phyloP scores from a whole-genome alignment of 768 basidiomycete genomes.

The Cubamyces lactineus region DNA sequence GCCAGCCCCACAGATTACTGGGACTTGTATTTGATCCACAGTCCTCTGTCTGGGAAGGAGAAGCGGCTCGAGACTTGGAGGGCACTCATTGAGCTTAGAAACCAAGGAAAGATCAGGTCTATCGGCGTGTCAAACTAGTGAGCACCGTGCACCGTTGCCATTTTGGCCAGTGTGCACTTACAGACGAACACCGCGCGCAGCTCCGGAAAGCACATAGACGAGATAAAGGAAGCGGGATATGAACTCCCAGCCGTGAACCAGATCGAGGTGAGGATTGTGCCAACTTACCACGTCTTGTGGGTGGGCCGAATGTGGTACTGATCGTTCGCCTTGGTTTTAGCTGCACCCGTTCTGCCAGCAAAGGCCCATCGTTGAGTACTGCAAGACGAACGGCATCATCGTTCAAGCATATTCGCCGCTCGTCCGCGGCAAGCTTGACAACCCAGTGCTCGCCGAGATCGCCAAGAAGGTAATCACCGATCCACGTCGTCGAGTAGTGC shows the following conservation, averaged over 20 bases:
- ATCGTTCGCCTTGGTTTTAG: conserved; percentile 38
- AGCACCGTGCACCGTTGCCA: conserved; percentile 17
- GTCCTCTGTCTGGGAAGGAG: conserved; percentile 42
- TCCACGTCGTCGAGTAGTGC: conserved; percentile 43
- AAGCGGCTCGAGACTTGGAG: conserved; percentile 45
- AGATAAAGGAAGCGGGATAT: conserved; percentile 64
- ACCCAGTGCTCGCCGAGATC: conserved; percentile 56
- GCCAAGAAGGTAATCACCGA: conserved; percentile 46
- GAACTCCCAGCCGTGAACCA: conserved; percentile 79
- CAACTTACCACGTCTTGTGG: no score
- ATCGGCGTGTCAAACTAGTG: conserved; percentile 56
- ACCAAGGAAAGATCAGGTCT: conserved; percentile 42
- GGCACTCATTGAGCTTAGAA: conserved; percentile 40
- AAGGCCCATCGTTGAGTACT: conserved; percentile 75
- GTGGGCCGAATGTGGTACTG: background rate
- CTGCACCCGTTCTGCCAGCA: conserved; percentile 83
- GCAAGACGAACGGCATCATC: conserved; percentile 41
- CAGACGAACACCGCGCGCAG: conserved; percentile 38
- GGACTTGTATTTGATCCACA: conserved; percentile 54
- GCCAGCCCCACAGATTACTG: conserved; percentile 40
- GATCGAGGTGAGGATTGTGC: conserved; percentile 60
- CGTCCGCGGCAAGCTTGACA: conserved; percentile 48
- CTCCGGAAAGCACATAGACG: conserved; percentile 71
- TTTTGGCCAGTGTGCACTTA: background rate
- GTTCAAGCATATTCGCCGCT: conserved; percentile 65